These are phyloP conservation scores for Micromonas pusilla DNA, from an alignment of 139 green algal species.

Conservation along the genomic window DNA sequence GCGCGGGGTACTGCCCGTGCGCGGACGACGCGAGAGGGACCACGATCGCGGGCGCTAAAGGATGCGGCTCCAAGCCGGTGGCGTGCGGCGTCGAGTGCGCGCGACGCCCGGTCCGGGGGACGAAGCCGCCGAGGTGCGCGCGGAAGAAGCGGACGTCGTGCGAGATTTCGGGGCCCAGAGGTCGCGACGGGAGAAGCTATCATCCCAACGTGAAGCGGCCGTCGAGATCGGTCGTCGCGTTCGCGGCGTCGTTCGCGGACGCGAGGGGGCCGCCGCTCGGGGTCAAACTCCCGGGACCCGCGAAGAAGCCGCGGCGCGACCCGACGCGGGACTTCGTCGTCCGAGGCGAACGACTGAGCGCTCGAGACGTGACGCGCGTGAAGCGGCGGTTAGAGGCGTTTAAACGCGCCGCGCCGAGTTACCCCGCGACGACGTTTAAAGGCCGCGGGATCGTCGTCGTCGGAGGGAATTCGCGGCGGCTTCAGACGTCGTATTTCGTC, in stretches of 20 bases:
- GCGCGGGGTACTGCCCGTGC: neutral
- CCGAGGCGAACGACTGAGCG: neutral
- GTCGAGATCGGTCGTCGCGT: neutral
- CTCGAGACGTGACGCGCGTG: neutral
- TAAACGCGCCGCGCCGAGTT: neutral
- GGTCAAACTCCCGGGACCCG: neutral
- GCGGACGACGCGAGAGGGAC: neutral
- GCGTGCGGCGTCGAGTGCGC: neutral
- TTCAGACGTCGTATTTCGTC: slow-evolving; percentile 2
- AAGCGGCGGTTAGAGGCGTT: neutral
- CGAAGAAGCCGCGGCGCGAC: neutral
- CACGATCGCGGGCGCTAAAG: neutral
- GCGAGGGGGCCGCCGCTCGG: neutral
- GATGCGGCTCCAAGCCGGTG: neutral
- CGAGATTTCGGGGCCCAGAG: too few species aligned
- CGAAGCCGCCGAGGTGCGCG: neutral
- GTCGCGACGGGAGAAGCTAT: too few species aligned
- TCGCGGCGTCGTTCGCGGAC: neutral
- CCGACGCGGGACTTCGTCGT: neutral
- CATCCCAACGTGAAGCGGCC: neutral
- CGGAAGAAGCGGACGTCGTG: neutral
- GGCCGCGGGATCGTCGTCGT: slow-evolving; percentile 23
- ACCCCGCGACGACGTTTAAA: neutral
- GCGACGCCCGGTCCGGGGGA: neutral
- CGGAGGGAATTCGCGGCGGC: neutral